Evolutionary conservation across 2,329 filamentous ascomycete species (phyloP).

Genomic region (Xylariaceae sp.): DNA sequence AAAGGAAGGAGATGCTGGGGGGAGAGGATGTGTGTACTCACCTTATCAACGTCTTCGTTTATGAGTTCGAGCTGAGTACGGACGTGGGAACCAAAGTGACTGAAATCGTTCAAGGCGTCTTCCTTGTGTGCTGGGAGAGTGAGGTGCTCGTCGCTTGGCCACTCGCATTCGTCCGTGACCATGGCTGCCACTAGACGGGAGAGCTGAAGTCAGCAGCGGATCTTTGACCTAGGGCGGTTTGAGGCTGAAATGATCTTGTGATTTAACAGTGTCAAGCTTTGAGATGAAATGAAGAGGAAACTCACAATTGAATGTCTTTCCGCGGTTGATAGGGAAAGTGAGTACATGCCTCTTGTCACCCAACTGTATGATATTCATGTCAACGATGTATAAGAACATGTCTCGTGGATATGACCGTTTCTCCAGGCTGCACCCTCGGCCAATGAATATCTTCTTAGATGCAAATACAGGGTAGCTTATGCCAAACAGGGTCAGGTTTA

Average conservation of each 20-base stretch:
- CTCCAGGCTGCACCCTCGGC: too few species aligned
- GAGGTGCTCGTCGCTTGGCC: constrained; percentile 6
- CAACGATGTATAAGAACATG: neutral
- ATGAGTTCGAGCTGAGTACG: constrained; percentile 5
- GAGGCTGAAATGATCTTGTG: too few species aligned
- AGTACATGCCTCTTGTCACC: constrained; percentile 60
- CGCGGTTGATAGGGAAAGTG: constrained; percentile 54
- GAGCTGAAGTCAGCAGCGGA: too few species aligned
- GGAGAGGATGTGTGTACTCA: constrained; percentile 1
- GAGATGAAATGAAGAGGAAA: neutral
- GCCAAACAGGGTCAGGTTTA: neutral
- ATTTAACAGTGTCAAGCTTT: too few species aligned
- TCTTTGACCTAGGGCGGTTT: too few species aligned
- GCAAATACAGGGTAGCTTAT: neutral
- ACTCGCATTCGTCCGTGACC: constrained; percentile 4
- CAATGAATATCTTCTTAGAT: neutral
- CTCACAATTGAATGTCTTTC: constrained; percentile 8
- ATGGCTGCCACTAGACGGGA: constrained; percentile 5
- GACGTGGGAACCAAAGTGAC: constrained; percentile 2
- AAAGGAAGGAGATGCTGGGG: neutral
- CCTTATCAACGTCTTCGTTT: constrained; percentile 30
- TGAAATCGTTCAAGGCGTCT: constrained; percentile 4
- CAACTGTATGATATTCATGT: constrained; percentile 31
- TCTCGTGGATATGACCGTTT: too few species aligned
- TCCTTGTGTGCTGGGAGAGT: constrained; percentile 7